Evolutionary conservation across 768 basidiomycete species (phyloP), one percentile per base, ranked within the genome.

Genomic region (Lyophyllum atratum): DNA sequence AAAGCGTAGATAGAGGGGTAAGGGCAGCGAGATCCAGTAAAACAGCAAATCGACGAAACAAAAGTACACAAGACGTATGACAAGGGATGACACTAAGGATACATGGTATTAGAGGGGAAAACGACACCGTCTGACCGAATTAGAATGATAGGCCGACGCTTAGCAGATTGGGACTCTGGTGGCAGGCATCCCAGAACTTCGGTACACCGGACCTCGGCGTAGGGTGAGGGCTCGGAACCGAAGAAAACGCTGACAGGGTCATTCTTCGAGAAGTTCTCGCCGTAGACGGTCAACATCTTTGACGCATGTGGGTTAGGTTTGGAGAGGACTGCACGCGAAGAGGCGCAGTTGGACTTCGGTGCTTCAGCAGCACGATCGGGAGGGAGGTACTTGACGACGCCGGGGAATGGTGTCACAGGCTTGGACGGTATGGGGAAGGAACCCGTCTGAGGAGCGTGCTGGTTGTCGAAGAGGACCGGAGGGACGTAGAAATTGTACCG

Each of bases 401-500:
- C 85, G 12, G 92, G 92, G 79, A 92, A 89, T 1, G 92, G 89
- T 17, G 93, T 93, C 58, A 94, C 84, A 10, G 90, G 89, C 66
- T 91, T 92, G 31, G 85, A 84, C 17, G 91, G 89, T 55, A 89
- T 83, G 29, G 90, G 89, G 80, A 87, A 92, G 21, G 89, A 87
- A 6, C 85, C 81, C 8, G 80, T 85, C 65, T 84, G 85, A 19
- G 85, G 77, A n/a, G 84, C 81, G 59, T 85, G 85, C 70, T 89
- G 90, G 64, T 85, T 85, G 75, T 93, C 90, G 68, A 90, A 92
- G 43, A 94, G 77, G 24, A 88, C 82, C 1, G 91, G 90, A 29
- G 93, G 93, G 12, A 95, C 88, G 67, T 93, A 95, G 73, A 95
- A 95, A 72, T 95, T 93, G 75, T 95, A 94, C 59, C 93, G 87